Percentiles rank a stretch among this genome's conserved stretches.
Conservation (phyloP, 352 stramenopile genomes). For the Phytophthora boehmeriae region DNA sequence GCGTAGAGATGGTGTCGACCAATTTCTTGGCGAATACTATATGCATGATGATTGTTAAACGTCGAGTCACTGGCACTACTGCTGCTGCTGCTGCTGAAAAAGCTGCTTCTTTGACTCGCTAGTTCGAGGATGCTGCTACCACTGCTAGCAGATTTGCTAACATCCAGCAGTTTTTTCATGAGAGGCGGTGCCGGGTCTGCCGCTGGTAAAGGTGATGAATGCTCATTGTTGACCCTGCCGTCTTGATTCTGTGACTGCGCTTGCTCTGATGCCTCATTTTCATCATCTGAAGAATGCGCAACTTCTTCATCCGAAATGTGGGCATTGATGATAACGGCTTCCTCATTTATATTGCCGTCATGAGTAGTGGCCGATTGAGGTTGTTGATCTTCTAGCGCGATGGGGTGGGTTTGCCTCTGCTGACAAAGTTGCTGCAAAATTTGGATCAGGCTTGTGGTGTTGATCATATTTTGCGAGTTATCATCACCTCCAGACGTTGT, state of each 20-base stretch:
- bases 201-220: background rate
- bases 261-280: slow-evolving; percentile 11
- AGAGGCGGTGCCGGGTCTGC: slow-evolving; percentile 5
- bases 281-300: slow-evolving; percentile 17
- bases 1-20: slow-evolving; percentile 17
- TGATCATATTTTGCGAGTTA: slow-evolving; percentile 7
- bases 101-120: slow-evolving; percentile 10
- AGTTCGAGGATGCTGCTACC: slow-evolving; percentile 12
- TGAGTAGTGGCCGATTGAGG: background rate
- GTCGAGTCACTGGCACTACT: slow-evolving; percentile 16
- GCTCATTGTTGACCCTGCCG: background rate
- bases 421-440: slow-evolving; percentile 34
- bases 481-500: background rate
- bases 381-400: slow-evolving; percentile 2
- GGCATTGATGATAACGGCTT: background rate
- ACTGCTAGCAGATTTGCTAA: slow-evolving; percentile 4
- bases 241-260: background rate
- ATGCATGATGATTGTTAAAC: slow-evolving; percentile 1
- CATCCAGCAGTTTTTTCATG: slow-evolving; percentile 10
- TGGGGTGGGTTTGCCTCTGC: slow-evolving; percentile 22
- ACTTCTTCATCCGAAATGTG: slow-evolving; percentile 1
- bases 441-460: slow-evolving; percentile 14
- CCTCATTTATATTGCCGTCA: background rate
- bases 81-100: slow-evolving; percentile 16
- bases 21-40: slow-evolving; percentile 20